Conservation (phyloP, 345 rosid species). For the Gynandropsis gynandra region DNA sequence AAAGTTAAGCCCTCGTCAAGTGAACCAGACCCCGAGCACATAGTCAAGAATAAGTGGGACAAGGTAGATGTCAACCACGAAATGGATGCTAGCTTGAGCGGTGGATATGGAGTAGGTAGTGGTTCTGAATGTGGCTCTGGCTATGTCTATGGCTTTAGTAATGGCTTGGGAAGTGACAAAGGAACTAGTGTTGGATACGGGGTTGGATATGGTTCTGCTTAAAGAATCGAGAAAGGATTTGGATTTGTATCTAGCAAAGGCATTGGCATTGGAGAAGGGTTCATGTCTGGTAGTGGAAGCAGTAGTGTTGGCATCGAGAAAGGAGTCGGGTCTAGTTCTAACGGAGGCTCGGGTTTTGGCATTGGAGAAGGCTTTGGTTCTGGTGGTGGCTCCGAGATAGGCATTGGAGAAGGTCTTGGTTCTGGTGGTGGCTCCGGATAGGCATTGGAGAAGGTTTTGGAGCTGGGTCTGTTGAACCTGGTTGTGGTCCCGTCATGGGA, state of each 20-base stretch:
- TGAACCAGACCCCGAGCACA: conserved; percentile 8
- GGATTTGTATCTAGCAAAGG: background rate
- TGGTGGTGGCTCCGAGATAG: conserved; percentile 23
- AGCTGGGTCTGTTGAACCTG: conserved; percentile 24
- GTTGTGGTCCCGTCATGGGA: conserved; percentile 22
- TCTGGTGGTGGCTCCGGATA: conserved; percentile 21
- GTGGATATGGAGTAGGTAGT: conserved; percentile 25
- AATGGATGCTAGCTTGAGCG: background rate
- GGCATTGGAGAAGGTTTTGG: conserved; percentile 31
- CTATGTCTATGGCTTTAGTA: conserved; percentile 18
- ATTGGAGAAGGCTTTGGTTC: conserved; percentile 23
- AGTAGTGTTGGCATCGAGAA: too few relatives aligned
- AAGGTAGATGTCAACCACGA: too few relatives aligned
- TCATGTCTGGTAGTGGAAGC: conserved; percentile 10
- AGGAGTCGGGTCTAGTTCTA: conserved; percentile 5
- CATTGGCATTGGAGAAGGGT: background rate
- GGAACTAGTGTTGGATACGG: conserved; percentile 5
- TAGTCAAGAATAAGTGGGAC: conserved; percentile 12
- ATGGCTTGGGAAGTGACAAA: conserved; percentile 21
- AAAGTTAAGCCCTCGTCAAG: conserved; percentile 5
- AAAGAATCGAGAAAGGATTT: background rate
- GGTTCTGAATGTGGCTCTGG: conserved; percentile 26
- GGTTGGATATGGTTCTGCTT: background rate
- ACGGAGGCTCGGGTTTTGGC: conserved; percentile 17
- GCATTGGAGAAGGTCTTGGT: conserved; percentile 30